Percentiles rank a stretch among this genome's conserved stretches.
These are phyloP conservation scores for Populus hybrid DNA, from an alignment of 441 rosid species.

Conservation along the genomic window DNA sequence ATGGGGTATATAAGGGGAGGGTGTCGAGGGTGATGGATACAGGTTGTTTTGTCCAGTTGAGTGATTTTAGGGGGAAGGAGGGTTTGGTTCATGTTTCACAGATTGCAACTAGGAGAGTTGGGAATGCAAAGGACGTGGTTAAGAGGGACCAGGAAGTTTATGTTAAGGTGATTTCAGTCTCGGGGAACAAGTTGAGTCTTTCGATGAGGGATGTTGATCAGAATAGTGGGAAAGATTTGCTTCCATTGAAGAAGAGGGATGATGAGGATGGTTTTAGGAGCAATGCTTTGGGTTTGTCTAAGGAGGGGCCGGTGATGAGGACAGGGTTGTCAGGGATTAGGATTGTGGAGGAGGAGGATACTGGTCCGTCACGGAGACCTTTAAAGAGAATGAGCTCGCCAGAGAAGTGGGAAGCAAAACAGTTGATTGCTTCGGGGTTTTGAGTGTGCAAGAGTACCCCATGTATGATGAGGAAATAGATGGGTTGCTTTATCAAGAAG, in stretches of 20 bases:
- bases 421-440: slow-evolving; percentile 75
- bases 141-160: slow-evolving; percentile 71
- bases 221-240: slow-evolving; percentile 70
- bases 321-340: slow-evolving; percentile 72
- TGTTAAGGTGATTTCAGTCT: slow-evolving; percentile 69
- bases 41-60: slow-evolving; percentile 72
- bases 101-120: slow-evolving; percentile 64
- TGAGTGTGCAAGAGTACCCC: slow-evolving; percentile 58
- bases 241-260: slow-evolving; percentile 56
- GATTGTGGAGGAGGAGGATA: slow-evolving; percentile 56
- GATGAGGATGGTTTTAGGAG: slow-evolving; percentile 46
- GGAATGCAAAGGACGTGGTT: slow-evolving; percentile 61
- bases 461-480: slow-evolving; percentile 81
- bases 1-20: slow-evolving; percentile 71
- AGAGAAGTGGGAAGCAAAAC: slow-evolving; percentile 91
- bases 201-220: slow-evolving; percentile 89
- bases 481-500: slow-evolving; percentile 79
- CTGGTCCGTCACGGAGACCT: slow-evolving; percentile 58
- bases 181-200: slow-evolving; percentile 55
- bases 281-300: slow-evolving; percentile 49
- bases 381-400: slow-evolving; percentile 87
- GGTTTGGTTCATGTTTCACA: slow-evolving; percentile 84
- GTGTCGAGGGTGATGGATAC: slow-evolving; percentile 79
- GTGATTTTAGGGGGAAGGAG: slow-evolving; percentile 68
- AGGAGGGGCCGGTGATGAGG: slow-evolving; percentile 48